Evolutionary conservation across 768 basidiomycete species (phyloP).

Genomic region (Hypholoma fasciculare): DNA sequence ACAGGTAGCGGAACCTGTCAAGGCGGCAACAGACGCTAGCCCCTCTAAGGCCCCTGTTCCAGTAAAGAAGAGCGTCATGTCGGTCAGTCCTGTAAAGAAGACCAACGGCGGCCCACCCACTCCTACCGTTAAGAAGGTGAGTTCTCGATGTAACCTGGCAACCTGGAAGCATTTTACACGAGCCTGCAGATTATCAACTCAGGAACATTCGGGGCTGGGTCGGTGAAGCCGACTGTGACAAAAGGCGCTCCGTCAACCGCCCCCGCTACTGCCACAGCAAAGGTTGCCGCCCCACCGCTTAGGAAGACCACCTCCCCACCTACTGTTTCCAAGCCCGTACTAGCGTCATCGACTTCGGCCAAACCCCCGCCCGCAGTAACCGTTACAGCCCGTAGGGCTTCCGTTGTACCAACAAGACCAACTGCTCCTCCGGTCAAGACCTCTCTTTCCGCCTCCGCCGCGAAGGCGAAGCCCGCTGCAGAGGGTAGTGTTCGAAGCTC

Average conservation of each 20-base stretch:
- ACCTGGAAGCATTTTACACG: slow-evolving; percentile 5
- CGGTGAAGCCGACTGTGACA: slow-evolving; percentile 42
- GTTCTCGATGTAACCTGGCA: slow-evolving; percentile 6
- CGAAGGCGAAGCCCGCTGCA: slow-evolving; percentile 35
- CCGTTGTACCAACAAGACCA: slow-evolving; percentile 44
- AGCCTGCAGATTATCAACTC: slow-evolving; percentile 57
- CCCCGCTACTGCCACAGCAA: slow-evolving; percentile 12
- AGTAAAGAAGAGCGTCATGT: slow-evolving; percentile 32
- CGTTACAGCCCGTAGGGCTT: slow-evolving; percentile 40
- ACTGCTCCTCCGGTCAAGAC: slow-evolving; percentile 32
- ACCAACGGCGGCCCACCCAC: slow-evolving; percentile 48
- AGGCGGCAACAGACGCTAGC: background rate
- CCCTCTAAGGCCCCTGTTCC: slow-evolving; percentile 24
- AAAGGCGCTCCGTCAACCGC: slow-evolving; percentile 33
- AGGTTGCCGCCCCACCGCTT: slow-evolving; percentile 9
- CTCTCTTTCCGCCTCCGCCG: slow-evolving; percentile 39
- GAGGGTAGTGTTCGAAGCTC: slow-evolving; percentile 42
- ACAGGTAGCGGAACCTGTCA: background rate
- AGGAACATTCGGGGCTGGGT: slow-evolving; percentile 64
- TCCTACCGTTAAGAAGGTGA: slow-evolving; percentile 69
- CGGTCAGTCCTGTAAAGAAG: slow-evolving; percentile 46
- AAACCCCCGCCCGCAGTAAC: slow-evolving; percentile 41
- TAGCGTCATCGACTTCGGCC: slow-evolving; percentile 17
- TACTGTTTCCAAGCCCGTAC: background rate
- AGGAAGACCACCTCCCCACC: slow-evolving; percentile 28